phyloP scores from a whole-genome alignment of 2,329 filamentous ascomycete genomes.

The Pseudogymnoascus destructans region DNA sequence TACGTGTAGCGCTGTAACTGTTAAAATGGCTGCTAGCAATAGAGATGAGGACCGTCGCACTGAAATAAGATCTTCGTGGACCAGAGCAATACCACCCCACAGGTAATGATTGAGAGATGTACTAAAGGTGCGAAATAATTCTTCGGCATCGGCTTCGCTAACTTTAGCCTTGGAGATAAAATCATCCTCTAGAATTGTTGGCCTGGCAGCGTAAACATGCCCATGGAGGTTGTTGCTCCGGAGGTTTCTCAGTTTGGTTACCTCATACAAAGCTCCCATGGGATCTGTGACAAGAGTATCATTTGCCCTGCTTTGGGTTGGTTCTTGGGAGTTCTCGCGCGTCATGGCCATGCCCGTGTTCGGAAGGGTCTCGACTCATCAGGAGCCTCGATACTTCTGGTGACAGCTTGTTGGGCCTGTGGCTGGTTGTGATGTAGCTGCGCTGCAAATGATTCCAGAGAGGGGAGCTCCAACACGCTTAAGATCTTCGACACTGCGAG shows the following conservation, averaged over 20 bases:
- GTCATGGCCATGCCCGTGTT: slow-evolving; percentile 31
- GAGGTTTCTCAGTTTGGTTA: slow-evolving; percentile 35
- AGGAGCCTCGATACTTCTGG: neutral
- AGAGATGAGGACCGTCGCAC: slow-evolving; percentile 43
- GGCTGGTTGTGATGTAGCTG: neutral
- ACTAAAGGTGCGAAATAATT: slow-evolving; percentile 35
- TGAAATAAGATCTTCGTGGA: slow-evolving; percentile 35
- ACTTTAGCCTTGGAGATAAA: slow-evolving; percentile 38
- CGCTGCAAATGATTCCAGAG: slow-evolving; percentile 27
- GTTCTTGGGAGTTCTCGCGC: slow-evolving; percentile 29
- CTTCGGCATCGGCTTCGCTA: slow-evolving; percentile 34
- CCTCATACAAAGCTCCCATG: slow-evolving; percentile 41
- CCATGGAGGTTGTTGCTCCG: slow-evolving; percentile 26
- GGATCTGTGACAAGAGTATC: slow-evolving; percentile 24
- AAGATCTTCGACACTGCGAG: slow-evolving; percentile 34
- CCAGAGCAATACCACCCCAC: slow-evolving; percentile 38
- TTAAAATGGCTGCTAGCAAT: slow-evolving; percentile 42
- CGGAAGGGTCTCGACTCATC: slow-evolving; percentile 18
- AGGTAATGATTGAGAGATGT: slow-evolving; percentile 37
- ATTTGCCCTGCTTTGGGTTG: slow-evolving; percentile 25
- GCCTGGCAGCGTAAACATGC: slow-evolving; percentile 21
- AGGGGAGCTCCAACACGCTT: slow-evolving; percentile 30
- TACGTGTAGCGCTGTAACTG: slow-evolving; percentile 46
- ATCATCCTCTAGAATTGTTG: slow-evolving; percentile 29
- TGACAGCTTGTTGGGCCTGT: slow-evolving; percentile 10